Base-by-base conservation (phyloP, 768 basidiomycete species). In the Lactarius vividus region DNA sequence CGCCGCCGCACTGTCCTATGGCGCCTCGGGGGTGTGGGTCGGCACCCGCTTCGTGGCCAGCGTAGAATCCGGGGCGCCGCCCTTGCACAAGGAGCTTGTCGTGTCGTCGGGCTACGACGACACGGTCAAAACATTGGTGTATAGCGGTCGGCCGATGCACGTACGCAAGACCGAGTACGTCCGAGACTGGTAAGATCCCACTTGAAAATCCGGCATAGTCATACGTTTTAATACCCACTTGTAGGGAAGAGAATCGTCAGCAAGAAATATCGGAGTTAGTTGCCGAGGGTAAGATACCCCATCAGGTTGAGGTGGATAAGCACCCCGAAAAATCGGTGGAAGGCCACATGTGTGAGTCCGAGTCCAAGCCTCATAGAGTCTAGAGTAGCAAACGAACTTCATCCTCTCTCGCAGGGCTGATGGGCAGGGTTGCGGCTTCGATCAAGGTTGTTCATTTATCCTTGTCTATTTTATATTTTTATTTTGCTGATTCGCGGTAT, bases 11-110 rank as follows among this genome's bases (percentile, higher is more conserved):
- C 83, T 92, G 63, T 81, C 88, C 84, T 89, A 77, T 69, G 93
- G 93, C 56, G 93, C 92, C 5, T 81, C 88, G 3, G 93, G 88
- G 53, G 89, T 94, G 3, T 95, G 93, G 93, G 91, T 92, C 42
- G 90, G 90, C 46, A 94, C 92, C 5, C 86, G 92, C 44, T 94
- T 94, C 73, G 91, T 93, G 49, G 91, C 92, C 13, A 87, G 87
- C 71, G 85, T 81, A 42, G 91, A 94, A 74, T 91, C 92, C 0
- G 89, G 87, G 42, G 92, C 92, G 2, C 87, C 92, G 13, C 84
- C 84, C 39, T 83, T 75, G 69, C 90, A 91, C 75, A 92, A 92
- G 73, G 82, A 91, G 59, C 77, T 84, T 61, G 79, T 91, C 15
- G 58, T 91, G 29, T 81, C 79, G 20, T 88, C 90, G 9, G 87